Evolutionary conservation across 2,329 filamentous ascomycete genomes (phyloP).

Genomic region (Ascosphaera aggregata): DNA sequence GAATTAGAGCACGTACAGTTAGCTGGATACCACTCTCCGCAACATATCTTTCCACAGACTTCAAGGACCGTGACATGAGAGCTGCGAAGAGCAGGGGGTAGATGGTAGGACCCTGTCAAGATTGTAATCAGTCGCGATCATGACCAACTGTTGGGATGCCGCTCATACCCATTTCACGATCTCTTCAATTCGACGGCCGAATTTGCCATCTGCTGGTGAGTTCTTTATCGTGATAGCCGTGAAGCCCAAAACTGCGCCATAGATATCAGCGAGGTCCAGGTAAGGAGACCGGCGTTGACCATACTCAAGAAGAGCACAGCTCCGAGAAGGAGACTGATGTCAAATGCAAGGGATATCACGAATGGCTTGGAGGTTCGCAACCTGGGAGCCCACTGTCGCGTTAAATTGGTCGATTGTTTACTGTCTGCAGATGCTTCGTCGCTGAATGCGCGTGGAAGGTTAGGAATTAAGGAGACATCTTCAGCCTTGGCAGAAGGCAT

Average conservation of each 20-base stretch:
- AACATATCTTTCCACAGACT: not conserved
- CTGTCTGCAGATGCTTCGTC: no score
- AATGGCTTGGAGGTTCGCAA: no score
- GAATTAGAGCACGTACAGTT: not conserved
- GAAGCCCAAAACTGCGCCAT: not conserved
- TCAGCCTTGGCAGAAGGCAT: no score
- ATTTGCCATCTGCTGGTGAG: not conserved
- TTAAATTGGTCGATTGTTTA: no score
- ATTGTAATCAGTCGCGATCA: not conserved
- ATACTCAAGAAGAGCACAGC: no score
- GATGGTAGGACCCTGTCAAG: not conserved
- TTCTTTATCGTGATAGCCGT: not conserved
- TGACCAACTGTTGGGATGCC: not conserved
- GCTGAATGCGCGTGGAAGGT: no score
- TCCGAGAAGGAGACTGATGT: no score
- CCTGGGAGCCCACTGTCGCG: no score
- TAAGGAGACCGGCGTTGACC: no score
- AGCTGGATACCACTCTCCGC: not conserved
- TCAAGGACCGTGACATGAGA: not conserved
- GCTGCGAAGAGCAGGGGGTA: not conserved
- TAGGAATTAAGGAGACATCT: no score
- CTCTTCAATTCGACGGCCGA: not conserved
- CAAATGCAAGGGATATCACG: no score
- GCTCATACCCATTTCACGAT: not conserved
- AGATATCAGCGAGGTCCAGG: no score